phyloP scores from a whole-genome alignment of 2,329 filamentous ascomycete genomes.

The Chalaropsis thielavioides region DNA sequence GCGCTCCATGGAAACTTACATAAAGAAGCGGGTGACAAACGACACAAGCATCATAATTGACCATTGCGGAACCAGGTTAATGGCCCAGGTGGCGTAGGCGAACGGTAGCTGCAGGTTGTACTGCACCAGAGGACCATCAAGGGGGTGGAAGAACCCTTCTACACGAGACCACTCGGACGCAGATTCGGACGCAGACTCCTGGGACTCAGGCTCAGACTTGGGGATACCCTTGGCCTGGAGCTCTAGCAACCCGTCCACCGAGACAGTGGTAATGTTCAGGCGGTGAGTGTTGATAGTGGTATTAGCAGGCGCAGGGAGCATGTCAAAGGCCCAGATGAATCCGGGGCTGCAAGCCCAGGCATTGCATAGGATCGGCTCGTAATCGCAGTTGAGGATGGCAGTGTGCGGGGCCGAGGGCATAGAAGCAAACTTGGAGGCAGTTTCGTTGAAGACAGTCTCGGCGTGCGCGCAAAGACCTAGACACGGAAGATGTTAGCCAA shows the following conservation, averaged over 20 bases:
- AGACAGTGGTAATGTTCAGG: conserved; percentile 56
- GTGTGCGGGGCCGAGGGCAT: conserved; percentile 50
- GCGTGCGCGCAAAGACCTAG: conserved; percentile 49
- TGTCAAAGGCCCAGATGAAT: conserved; percentile 50
- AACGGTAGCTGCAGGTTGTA: conserved; percentile 47
- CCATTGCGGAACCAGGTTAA: conserved; percentile 58
- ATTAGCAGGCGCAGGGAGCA: conserved; percentile 49
- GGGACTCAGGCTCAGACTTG: conserved; percentile 20
- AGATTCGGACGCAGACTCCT: not conserved
- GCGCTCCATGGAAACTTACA: conserved; percentile 42
- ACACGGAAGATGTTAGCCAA: not conserved
- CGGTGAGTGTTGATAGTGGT: conserved; percentile 50
- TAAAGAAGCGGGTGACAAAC: conserved; percentile 57
- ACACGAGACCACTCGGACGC: conserved; percentile 27
- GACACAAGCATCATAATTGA: conserved; percentile 63
- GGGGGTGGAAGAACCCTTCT: conserved; percentile 61
- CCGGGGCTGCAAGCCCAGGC: conserved; percentile 53
- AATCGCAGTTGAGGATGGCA: conserved; percentile 58
- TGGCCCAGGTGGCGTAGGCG: conserved; percentile 53
- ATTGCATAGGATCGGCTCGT: conserved; percentile 61
- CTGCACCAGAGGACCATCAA: conserved; percentile 52
- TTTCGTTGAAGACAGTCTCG: conserved; percentile 53
- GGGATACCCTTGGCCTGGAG: conserved; percentile 40
- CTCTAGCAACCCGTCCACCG: conserved; percentile 46
- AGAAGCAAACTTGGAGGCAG: conserved; percentile 47